phyloP scores from a whole-genome alignment of 495 filamentous ascomycete genomes.

The Tuber borchii region DNA sequence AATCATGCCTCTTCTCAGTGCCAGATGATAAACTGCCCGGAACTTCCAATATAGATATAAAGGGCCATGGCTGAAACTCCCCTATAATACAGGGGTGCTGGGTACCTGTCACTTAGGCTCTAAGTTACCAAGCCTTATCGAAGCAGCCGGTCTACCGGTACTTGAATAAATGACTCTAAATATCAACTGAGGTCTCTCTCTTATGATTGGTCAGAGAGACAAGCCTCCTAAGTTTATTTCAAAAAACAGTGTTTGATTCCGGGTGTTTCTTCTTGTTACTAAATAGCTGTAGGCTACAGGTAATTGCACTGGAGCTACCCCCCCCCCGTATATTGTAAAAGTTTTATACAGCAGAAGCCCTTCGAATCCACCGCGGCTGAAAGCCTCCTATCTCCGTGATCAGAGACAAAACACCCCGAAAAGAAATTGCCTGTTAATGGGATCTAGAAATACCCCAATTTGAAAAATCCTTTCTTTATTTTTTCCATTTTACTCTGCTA shows the following conservation, averaged over 20 bases:
- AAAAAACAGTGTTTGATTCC: background rate
- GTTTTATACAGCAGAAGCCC: background rate
- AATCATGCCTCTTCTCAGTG: background rate
- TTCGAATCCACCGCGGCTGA: background rate
- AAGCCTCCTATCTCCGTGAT: background rate
- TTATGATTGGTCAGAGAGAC: background rate
- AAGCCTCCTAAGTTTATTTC: background rate
- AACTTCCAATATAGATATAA: background rate
- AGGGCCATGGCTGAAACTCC: background rate
- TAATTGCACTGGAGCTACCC: background rate
- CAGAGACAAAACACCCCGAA: background rate
- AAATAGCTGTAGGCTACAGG: background rate
- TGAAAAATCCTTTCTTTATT: too few relatives aligned
- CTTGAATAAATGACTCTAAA: background rate
- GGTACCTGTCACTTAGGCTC: background rate
- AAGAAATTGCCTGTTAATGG: too few relatives aligned
- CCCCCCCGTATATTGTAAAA: background rate
- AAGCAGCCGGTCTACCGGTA: background rate
- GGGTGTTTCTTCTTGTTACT: background rate
- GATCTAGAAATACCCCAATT: too few relatives aligned
- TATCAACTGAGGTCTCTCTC: background rate
- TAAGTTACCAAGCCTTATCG: background rate
- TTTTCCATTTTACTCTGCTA: background rate
- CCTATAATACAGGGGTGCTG: background rate
- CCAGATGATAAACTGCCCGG: background rate